A percentile compares a stretch with the other conserved stretches of the same genome.
Evolutionary conservation across 306 rosid species (phyloP).

Genomic region (Quercus mongolica): DNA sequence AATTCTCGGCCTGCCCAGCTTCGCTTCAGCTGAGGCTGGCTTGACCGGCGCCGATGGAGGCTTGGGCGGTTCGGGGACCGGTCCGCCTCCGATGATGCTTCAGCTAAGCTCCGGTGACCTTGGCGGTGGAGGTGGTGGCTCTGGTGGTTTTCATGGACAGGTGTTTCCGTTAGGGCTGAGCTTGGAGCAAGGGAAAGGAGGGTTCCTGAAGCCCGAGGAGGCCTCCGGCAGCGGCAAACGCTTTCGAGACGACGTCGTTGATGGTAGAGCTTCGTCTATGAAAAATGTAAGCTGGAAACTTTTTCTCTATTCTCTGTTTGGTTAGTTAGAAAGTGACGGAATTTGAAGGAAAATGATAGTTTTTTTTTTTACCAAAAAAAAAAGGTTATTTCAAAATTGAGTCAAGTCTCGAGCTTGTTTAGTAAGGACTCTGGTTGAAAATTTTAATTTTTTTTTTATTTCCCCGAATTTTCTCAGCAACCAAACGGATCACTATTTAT

Average conservation of each 20-base stretch:
- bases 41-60: conserved; percentile 44
- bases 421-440: not conserved
- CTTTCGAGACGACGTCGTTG: conserved; percentile 68
- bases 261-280: conserved; percentile 47
- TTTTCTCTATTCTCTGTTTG: not conserved
- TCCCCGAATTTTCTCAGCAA: not conserved
- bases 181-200: conserved; percentile 77
- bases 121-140: conserved; percentile 28
- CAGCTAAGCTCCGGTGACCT: conserved; percentile 80
- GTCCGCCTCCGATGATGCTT: conserved; percentile 63
- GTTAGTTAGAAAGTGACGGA: not conserved
- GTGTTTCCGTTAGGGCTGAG: conserved; percentile 82
- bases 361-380: not conserved
- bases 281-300: conserved; percentile 57
- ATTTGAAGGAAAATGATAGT: not conserved
- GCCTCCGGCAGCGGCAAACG: conserved; percentile 84
- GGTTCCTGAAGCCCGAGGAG: conserved; percentile 74
- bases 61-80: conserved; percentile 32
- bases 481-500: not conserved
- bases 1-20: conserved; percentile 72
- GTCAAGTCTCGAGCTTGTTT: no score
- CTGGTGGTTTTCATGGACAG: conserved; percentile 50
- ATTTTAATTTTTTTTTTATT: not conserved
- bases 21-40: conserved; percentile 58
- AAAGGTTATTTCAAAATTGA: no score